phyloP scores from a whole-genome alignment of 2,329 filamentous ascomycete genomes.

The Ophiostoma angusticollis region DNA sequence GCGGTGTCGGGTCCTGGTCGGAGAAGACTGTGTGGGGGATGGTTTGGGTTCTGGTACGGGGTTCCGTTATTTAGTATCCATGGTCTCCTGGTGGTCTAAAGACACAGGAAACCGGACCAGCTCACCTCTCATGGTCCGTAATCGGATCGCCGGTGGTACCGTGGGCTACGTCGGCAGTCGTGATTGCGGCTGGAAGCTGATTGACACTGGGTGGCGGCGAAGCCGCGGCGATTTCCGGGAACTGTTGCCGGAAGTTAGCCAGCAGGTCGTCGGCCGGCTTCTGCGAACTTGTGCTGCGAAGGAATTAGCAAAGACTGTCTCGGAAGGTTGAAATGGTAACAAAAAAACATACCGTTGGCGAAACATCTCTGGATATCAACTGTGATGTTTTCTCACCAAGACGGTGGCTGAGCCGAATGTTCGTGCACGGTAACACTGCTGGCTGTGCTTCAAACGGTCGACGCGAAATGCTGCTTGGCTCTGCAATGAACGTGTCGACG shows the following conservation, averaged over 20 bases:
- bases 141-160: constrained; percentile 4
- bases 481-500: too few relatives aligned
- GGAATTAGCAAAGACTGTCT: background rate
- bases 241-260: constrained; percentile 70
- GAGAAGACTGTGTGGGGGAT: constrained; percentile 33
- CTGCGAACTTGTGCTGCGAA: constrained; percentile 56
- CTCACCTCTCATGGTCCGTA: constrained; percentile 22
- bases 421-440: background rate
- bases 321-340: background rate
- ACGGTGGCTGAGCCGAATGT: background rate
- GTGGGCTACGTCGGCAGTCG: constrained; percentile 17
- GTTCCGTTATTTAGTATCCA: too few relatives aligned
- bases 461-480: too few relatives aligned
- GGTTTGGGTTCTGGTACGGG: constrained; percentile 38
- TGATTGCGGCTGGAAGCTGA: constrained; percentile 9
- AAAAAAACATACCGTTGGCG: constrained; percentile 21
- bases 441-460: too few relatives aligned
- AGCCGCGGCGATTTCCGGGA: constrained; percentile 51
- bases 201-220: constrained; percentile 30
- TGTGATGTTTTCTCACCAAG: background rate
- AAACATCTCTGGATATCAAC: constrained; percentile 20
- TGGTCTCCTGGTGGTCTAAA: constrained; percentile 8
- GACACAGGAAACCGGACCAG: background rate
- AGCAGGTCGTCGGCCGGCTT: constrained; percentile 80
- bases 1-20: constrained; percentile 72